Base-by-base conservation (phyloP, 2,329 filamentous ascomycete genomes). In the Ramichloridium luteum region DNA sequence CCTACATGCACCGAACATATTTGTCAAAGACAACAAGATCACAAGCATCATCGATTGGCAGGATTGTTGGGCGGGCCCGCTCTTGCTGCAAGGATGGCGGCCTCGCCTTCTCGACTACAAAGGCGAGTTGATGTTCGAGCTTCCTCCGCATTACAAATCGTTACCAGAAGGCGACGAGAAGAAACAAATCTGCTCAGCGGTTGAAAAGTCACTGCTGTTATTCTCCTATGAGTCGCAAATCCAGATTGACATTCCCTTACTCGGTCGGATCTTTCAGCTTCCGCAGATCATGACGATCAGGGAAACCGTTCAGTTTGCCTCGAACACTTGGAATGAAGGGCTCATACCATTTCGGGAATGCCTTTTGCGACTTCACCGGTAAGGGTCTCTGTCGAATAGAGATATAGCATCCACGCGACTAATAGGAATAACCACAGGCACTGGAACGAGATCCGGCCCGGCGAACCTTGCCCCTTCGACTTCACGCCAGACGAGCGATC, bases 11-110 rank as follows among this genome's bases (percentile, higher is more conserved):
- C 43, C 44, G 2, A 64, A 61, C 35, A 43, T 63, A 14, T 62
- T 62, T 36, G 49, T 61, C 16, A 18, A 55, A n/a, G 38, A 49
- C 14, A 43, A 44, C 23, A 43, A 39, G 26, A 53, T 64, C 22
- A 54, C 55, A 5, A 48, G 53, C 30, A 31, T 64, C 4, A 61
- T 65, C 31, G 57, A 64, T 41, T 64, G 59, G 58, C 55, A 62
- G 41, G 49, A 51, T 12, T 43, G 34, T 8, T 60, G 51, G 41
- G 29, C 38, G 10, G 41, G 39, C 8, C 50, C 48, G 18, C 31
- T 52, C 16, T 46, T 47, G 27, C 32, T 48, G 16, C 44, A 47
- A 33, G 46, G 37, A 28, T 37, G 45, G 29, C 39, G 42, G 36
- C 49, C 52, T 14, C 45, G 45, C 16, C 40, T 55, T 23, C 40